phyloP scores from a whole-genome alignment of 2,329 filamentous ascomycete species.

The Domatiomyces catenatus region DNA sequence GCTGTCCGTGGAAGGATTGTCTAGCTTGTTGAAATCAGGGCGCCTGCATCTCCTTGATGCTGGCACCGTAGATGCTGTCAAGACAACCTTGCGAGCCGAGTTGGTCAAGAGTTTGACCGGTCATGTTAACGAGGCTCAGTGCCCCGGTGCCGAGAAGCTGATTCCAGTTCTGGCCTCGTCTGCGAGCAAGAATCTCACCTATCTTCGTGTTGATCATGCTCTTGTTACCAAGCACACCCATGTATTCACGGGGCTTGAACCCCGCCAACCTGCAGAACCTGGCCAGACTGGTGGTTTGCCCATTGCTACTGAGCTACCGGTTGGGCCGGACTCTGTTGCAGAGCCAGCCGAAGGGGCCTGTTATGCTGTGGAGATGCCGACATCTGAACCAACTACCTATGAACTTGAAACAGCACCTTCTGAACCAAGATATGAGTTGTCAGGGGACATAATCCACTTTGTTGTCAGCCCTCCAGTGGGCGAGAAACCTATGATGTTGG shows the following conservation, averaged over 20 bases:
- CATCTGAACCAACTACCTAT: slow-evolving; percentile 19
- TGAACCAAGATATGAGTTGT: slow-evolving; percentile 22
- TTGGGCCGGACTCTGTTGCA: slow-evolving; percentile 20
- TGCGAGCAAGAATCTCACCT: slow-evolving; percentile 35
- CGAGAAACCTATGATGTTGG: slow-evolving; percentile 18
- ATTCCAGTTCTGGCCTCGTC: slow-evolving; percentile 34
- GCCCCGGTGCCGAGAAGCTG: slow-evolving; percentile 40
- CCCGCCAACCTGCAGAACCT: slow-evolving; percentile 2
- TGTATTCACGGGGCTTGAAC: slow-evolving; percentile 2
- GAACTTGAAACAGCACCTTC: slow-evolving; percentile 26
- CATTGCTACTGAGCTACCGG: slow-evolving; percentile 18
- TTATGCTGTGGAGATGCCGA: slow-evolving; percentile 23
- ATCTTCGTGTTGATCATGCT: slow-evolving; percentile 40
- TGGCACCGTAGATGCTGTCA: slow-evolving; percentile 31
- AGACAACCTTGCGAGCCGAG: slow-evolving; percentile 10
- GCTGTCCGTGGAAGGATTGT: slow-evolving; percentile 41
- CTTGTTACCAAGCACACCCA: slow-evolving; percentile 31
- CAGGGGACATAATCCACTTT: slow-evolving; percentile 23
- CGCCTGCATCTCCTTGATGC: slow-evolving; percentile 41
- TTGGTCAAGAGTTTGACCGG: slow-evolving; percentile 10
- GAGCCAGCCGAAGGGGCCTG: slow-evolving; percentile 12
- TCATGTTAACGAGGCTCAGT: slow-evolving; percentile 18
- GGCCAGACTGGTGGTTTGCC: slow-evolving; percentile 11
- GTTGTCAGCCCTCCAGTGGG: slow-evolving; percentile 21
- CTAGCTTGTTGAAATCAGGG: slow-evolving; percentile 36